These are phyloP conservation scores for Coemansia sp. DNA, from an alignment of 192 early-diverging fungal genomes.

Conservation along the genomic window DNA sequence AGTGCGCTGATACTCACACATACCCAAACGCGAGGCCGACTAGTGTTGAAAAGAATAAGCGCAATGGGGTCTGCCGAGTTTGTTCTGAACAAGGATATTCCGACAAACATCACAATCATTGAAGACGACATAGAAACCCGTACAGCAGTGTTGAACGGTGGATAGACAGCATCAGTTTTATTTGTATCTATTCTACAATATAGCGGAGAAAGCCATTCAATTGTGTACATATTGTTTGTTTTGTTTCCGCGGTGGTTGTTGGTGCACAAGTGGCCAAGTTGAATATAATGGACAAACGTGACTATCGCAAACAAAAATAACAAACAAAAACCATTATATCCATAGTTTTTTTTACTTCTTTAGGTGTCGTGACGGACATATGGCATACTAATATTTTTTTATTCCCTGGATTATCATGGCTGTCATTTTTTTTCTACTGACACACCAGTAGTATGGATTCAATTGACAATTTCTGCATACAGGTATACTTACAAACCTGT, in stretches of 20 bases:
- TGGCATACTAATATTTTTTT: neutral
- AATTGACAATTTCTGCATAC: neutral
- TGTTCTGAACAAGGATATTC: slow-evolving; percentile 37
- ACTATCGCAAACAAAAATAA: neutral
- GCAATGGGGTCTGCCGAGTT: neutral
- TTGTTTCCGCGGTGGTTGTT: neutral
- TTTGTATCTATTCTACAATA: neutral
- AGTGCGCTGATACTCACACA: neutral
- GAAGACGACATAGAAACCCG: slow-evolving; percentile 52
- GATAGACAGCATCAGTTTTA: neutral
- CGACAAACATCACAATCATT: slow-evolving; percentile 50
- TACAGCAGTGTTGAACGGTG: slow-evolving; percentile 20
- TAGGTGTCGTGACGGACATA: neutral
- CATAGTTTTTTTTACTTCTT: neutral
- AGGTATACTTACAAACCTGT: neutral
- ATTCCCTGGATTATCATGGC: neutral
- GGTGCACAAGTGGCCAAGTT: neutral
- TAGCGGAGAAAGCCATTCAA: slow-evolving; percentile 1
- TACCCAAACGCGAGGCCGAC: neutral
- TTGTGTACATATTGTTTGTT: slow-evolving; percentile 1
- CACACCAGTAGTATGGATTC: neutral
- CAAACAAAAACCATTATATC: neutral
- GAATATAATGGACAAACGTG: slow-evolving; percentile 2
- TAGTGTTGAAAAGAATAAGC: neutral
- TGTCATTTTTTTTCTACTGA: neutral